These are phyloP conservation scores for Solanum megistacrolobum DNA, from an alignment of 257 asterid species.

Conservation along the genomic window DNA sequence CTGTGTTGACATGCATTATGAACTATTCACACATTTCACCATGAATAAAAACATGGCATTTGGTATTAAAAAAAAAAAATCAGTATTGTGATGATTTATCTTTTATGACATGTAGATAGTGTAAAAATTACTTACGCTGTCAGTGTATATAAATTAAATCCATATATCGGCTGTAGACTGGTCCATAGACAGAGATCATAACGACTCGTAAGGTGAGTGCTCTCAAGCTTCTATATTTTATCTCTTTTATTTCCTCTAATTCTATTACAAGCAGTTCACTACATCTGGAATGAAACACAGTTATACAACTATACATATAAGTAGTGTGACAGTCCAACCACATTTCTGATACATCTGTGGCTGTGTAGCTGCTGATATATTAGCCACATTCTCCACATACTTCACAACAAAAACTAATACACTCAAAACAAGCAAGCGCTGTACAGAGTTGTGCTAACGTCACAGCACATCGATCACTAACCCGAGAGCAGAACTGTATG, in stretches of 20 bases:
- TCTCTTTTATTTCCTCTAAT: neutral
- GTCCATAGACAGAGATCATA: neutral
- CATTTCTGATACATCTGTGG: neutral
- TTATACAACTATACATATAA: neutral
- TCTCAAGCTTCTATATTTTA: neutral
- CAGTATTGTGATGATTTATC: neutral
- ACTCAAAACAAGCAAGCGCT: constrained; percentile 65
- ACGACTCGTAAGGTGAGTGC: neutral
- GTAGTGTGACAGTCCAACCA: neutral
- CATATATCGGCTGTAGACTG: neutral
- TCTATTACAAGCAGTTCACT: neutral
- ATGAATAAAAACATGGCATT: neutral
- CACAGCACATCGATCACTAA: constrained; percentile 63
- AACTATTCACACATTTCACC: neutral
- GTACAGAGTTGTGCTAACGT: constrained; percentile 62
- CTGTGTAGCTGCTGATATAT: neutral
- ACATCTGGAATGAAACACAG: neutral
- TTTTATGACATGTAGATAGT: neutral
- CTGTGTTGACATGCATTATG: neutral
- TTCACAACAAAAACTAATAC: constrained; percentile 54
- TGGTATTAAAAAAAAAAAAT: neutral
- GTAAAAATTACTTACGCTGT: neutral
- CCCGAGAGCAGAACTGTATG: constrained; percentile 38
- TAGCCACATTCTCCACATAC: constrained; percentile 25
- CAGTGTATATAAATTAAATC: neutral